Base-by-base conservation (phyloP, 1,284 basidiomycete genomes). In the Schizophyllum amplum region DNA sequence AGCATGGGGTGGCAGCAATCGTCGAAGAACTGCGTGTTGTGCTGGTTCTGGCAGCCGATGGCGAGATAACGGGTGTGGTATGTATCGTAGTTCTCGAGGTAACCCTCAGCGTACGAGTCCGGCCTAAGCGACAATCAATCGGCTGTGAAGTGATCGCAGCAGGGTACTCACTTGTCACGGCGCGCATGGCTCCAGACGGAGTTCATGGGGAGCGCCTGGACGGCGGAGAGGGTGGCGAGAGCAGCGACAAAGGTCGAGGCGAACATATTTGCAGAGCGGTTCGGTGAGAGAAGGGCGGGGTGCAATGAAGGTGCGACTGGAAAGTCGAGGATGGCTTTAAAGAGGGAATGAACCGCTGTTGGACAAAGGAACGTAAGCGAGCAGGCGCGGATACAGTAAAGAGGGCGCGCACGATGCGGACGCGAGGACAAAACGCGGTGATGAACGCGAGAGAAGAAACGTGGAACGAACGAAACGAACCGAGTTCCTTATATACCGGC, bases 1-100 rank as follows among this genome's bases (percentile, higher is more conserved):
- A 79, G 67, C 58, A 78, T 68, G 57, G 78, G 77, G 60, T 75
- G 76, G 66, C 78, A 79, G 60, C 78, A 79, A 20, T 68, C 65
- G 56, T 82, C 74, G 67, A 86, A 90, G 76, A 90, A 92, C 22
- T 70, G 51, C n/a, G 80, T 81, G 68, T 77, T 72, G 71, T 90
- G 86, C 72, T 89, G 69, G 59, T 65, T 64, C 59, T 81, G 66
- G 69, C 85, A 87, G 55, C 71, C 72, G 61, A 90, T 63, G 47
- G 71, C 70, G 52, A 70, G 54, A 54, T 77, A 78, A 56, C 90
- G 81, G 49, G 69, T 65, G 73, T 90, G 86, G 72, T 91, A 92
- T 47, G 60, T 65, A 51, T 71, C 64, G 71, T 91, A 91, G 46
- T 75, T 70, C 81, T 81, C 80, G 4, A 82, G 73, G 57, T 69